Base-by-base conservation (phyloP, 176 grass and related monocot species). In the Rhynchospora pubera region DNA sequence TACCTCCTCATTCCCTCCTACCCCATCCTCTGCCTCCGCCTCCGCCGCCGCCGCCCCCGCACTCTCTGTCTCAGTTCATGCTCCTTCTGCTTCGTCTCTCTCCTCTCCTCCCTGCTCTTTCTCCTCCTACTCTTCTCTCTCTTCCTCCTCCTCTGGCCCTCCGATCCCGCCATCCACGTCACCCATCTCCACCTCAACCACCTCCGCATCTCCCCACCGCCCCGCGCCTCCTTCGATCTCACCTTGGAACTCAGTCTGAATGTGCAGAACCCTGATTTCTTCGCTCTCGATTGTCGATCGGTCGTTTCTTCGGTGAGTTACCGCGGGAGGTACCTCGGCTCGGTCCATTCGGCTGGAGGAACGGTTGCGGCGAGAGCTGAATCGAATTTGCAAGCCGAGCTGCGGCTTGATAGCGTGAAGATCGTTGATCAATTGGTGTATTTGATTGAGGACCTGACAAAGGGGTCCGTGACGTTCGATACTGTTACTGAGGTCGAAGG, bases 391-490 rank as follows among this genome's bases (percentile, higher is more conserved):
- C 85, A 97, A 55, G 89, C 93, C 7, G 66, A 93, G 24, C 87
- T 97, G 78, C 28, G 62, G 23, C 83, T 97, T 57, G 58, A 93
- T 77, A 89, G 89, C 2, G 87, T 93, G 7, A 78, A 85, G 58
- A 87, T 97, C 32, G 70, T 91, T 15, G 85, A 87, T 86, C 89
- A 97, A 63, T 85, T 88, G 6, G 58, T 97, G 83, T 93, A 91
- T 83, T 88, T 97, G 52, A 82, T 97, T 76, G 89, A 93, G 89
- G 93, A 97, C 68, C 85, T 93, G 46, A 72, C 81, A 0, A 34
- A 84, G 46, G 93, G 91, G 0, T 97, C 91, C 3, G 78, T 97
- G 45, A 89, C 93, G 9, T 93, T 93, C 81, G 93, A 93, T 61
- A 62, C 93, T 63, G 16, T 97, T 15, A 88, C 79, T 18, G 45